Percentiles rank a stretch among this genome's conserved stretches.
Conservation (phyloP, 2,329 filamentous ascomycete species). For the Xylariaceae sp. region DNA sequence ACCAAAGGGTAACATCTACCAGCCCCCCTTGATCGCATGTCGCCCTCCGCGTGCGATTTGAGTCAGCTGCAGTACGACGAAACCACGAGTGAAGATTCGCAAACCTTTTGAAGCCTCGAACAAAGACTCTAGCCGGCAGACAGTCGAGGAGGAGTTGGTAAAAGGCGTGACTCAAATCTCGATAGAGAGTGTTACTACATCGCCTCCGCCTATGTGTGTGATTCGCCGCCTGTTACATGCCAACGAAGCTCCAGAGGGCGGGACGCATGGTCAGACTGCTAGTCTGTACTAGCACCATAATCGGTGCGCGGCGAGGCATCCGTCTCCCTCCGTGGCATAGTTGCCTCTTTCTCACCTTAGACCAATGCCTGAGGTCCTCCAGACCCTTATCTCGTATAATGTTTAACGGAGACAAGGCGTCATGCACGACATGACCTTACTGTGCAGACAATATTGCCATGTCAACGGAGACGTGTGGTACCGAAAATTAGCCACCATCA, state of each 20-base stretch:
- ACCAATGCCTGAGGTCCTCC: not conserved
- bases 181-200: slow-evolving; percentile 12
- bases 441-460: slow-evolving; percentile 17
- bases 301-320: not conserved
- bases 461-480: slow-evolving; percentile 9
- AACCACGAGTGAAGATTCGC: slow-evolving; percentile 19
- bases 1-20: slow-evolving; percentile 24
- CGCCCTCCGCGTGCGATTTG: slow-evolving; percentile 24
- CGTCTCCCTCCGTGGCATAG: not conserved
- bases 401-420: slow-evolving; percentile 20
- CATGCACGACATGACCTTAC: slow-evolving; percentile 26
- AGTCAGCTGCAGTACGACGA: slow-evolving; percentile 27
- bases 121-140: slow-evolving; percentile 5
- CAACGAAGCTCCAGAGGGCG: slow-evolving; percentile 14
- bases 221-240: slow-evolving; percentile 14
- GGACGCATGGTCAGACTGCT: slow-evolving; percentile 16
- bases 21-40: slow-evolving; percentile 24
- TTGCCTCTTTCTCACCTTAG: slow-evolving; percentile 5
- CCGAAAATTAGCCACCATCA: slow-evolving; percentile 10
- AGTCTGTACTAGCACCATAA: slow-evolving; percentile 1
- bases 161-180: slow-evolving; percentile 16
- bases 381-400: slow-evolving; percentile 3
- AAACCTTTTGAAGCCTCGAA: slow-evolving; percentile 15
- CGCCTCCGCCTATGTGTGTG: slow-evolving; percentile 9
- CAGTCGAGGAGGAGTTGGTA: slow-evolving; percentile 5